Conservation (phyloP, 495 filamentous ascomycete genomes). For the Talaromyces thailandensis region DNA sequence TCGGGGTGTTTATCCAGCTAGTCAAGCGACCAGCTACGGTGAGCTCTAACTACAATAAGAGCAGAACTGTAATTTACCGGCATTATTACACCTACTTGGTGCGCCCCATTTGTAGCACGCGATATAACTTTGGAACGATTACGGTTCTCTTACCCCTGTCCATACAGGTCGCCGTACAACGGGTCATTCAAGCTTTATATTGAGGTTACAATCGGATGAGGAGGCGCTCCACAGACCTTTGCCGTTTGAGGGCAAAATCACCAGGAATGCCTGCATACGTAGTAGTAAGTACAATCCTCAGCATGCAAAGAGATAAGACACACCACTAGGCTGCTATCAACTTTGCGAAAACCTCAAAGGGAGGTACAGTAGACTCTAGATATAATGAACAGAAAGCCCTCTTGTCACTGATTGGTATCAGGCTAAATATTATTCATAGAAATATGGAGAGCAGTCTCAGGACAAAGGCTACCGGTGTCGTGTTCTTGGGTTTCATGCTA, state of each 20-base stretch:
- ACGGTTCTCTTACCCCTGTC: background rate
- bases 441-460: too few relatives aligned
- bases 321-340: background rate
- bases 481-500: background rate
- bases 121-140: background rate
- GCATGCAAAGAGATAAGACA: background rate
- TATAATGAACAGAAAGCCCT: too few relatives aligned
- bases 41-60: background rate
- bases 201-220: background rate
- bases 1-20: background rate
- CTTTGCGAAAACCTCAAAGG: too few relatives aligned
- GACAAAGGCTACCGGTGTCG: background rate
- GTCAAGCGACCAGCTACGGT: background rate
- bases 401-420: too few relatives aligned
- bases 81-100: background rate
- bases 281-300: background rate
- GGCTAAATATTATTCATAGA: too few relatives aligned
- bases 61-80: background rate
- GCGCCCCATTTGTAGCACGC: background rate
- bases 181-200: background rate
- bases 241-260: background rate
- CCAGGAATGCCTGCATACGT: too few relatives aligned
- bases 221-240: background rate
- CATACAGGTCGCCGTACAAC: background rate
- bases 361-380: too few relatives aligned